Evolutionary conservation across 441 rosid genomes (phyloP), one percentile per base, ranked within the genome.

Genomic region (Syzygium syzygioides): DNA sequence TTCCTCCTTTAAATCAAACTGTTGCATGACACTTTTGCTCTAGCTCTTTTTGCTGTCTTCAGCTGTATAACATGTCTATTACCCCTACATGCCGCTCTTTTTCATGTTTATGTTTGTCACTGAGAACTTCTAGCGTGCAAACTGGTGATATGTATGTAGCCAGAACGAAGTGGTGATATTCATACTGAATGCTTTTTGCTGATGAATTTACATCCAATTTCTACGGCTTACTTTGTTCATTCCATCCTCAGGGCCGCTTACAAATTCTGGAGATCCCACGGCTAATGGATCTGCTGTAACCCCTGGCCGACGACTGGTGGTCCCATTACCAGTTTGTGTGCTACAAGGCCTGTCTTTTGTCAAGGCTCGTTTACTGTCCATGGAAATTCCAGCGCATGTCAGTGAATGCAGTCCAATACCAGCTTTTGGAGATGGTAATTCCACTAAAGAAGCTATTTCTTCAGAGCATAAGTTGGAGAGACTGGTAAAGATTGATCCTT

Each of bases 381-480:
- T 97, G 99, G 99, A 98, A 92, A 98, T 97, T 89, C 99, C 99
- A 88, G 98, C 99, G 6, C 96, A 95, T 89, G 95, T 98, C 62
- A 95, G 96, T 83, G 96, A 93, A 91, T 93, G 91, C 89, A 94
- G 92, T 93, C 93, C 94, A 79, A 92, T 90, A 59, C 90, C 91
- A 85, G 91, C 89, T 86, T 71, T 64, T 86, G 85, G 85, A 85
- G 94, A 90, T 86, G 86, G 86, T 85, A 86, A 34, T 66, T 90
- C 91, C 56, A 23, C 88, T 64, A 85, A 92, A 90, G 98, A 95
- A 91, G 93, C 89, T 60, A 86, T 41, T 87, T 93, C 91, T 89
- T 90, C 93, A 19, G 96, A 92, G 89, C 91, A 90, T 90, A 94
- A 93, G 93, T 93, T 93, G 90, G 98, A 98, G 71, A 94, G 95